Conservation (phyloP, 106 monocot species). For the Vanilla planifolia region DNA sequence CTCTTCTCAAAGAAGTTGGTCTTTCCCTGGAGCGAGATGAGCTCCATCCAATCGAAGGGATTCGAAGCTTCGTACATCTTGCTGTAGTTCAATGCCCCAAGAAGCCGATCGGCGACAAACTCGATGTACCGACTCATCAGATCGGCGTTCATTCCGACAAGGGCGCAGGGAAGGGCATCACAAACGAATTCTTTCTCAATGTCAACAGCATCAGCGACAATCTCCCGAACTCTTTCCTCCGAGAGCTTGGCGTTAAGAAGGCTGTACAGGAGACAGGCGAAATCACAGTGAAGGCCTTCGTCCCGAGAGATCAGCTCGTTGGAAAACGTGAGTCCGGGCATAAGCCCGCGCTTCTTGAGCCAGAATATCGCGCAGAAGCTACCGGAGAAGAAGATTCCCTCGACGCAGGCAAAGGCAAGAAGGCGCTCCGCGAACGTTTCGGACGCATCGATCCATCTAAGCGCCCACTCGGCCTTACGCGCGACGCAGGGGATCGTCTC, state of each 20-base stretch:
- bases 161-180: constrained; percentile 52
- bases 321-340: constrained; percentile 64
- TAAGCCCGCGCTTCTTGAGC: constrained; percentile 69
- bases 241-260: constrained; percentile 36
- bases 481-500: constrained; percentile 51
- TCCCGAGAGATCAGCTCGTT: constrained; percentile 88
- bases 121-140: constrained; percentile 47
- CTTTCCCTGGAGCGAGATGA: constrained; percentile 67
- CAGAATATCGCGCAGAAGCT: constrained; percentile 71
- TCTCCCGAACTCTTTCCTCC: constrained; percentile 39
- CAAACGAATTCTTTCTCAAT: constrained; percentile 81
- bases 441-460: constrained; percentile 45
- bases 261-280: constrained; percentile 75
- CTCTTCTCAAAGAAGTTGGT: constrained; percentile 65
- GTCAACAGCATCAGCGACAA: constrained; percentile 64
- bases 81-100: constrained; percentile 23
- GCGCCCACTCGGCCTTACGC: constrained; percentile 61
- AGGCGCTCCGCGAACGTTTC: constrained; percentile 51
- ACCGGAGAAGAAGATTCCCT: constrained; percentile 78
- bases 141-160: constrained; percentile 65
- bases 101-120: constrained; percentile 41
- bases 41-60: constrained; percentile 58
- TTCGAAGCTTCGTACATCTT: constrained; percentile 42
- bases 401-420: constrained; percentile 62
- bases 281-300: constrained; percentile 93